phyloP scores from a whole-genome alignment of 2,329 filamentous ascomycete species.

The Alternaria ventricosa region DNA sequence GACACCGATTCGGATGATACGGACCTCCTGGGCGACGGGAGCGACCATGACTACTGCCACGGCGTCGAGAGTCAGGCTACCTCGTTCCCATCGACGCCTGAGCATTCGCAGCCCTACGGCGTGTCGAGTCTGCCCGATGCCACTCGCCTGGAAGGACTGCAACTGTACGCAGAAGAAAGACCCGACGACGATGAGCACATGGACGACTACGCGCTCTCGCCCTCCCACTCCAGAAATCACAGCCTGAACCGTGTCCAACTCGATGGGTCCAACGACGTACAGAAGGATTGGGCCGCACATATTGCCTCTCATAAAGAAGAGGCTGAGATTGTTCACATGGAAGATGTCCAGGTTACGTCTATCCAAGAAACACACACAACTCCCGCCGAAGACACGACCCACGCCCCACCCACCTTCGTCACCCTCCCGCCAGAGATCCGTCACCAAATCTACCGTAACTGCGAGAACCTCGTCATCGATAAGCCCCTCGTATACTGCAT shows the following conservation, averaged over 20 bases:
- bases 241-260: slow-evolving; percentile 25
- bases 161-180: slow-evolving; percentile 18
- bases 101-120: slow-evolving; percentile 22
- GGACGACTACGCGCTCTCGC: slow-evolving; percentile 39
- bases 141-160: slow-evolving; percentile 22
- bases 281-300: slow-evolving; percentile 30
- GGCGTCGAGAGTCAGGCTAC: slow-evolving; percentile 25
- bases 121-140: slow-evolving; percentile 30
- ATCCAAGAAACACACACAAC: background rate
- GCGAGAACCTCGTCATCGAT: slow-evolving; percentile 44
- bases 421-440: slow-evolving; percentile 48
- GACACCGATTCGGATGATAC: slow-evolving; percentile 31
- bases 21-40: slow-evolving; percentile 21
- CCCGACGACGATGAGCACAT: slow-evolving; percentile 36
- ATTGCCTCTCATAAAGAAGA: slow-evolving; percentile 13
- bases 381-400: slow-evolving; percentile 6
- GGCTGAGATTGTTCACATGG: slow-evolving; percentile 17
- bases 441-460: slow-evolving; percentile 46
- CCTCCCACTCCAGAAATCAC: slow-evolving; percentile 28
- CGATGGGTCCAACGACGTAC: slow-evolving; percentile 20
- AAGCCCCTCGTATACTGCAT: slow-evolving; percentile 52
- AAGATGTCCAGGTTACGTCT: slow-evolving; percentile 1
- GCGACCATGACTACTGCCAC: slow-evolving; percentile 27
- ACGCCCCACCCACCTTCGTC: slow-evolving; percentile 36
- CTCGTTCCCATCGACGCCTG: slow-evolving; percentile 31